Evolutionary conservation across 1,284 basidiomycete species (phyloP).

Genomic region (Cryptococcus sp.): DNA sequence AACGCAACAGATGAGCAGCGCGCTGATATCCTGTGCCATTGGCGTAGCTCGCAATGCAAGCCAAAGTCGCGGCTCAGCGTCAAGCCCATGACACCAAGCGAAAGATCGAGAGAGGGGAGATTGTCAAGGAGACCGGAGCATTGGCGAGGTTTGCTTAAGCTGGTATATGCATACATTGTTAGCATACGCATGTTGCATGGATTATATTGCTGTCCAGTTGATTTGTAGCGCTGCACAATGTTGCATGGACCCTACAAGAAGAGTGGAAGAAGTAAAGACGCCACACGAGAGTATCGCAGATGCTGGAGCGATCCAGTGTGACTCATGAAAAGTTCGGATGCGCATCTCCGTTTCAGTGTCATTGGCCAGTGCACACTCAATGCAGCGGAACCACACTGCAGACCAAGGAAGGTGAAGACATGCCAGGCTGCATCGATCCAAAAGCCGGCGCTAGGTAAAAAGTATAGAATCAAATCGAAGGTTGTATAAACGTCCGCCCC

Average conservation of each 20-base stretch:
- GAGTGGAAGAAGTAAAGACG: too few relatives aligned
- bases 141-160: conserved; percentile 33
- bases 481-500: conserved; percentile 1
- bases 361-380: too few relatives aligned
- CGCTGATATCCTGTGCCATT: neutral
- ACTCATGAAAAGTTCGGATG: too few relatives aligned
- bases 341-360: too few relatives aligned
- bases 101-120: conserved; percentile 29
- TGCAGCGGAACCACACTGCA: neutral
- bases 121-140: conserved; percentile 33
- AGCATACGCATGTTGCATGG: too few relatives aligned
- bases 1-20: neutral
- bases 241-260: too few relatives aligned
- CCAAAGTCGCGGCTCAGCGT: conserved; percentile 38
- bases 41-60: conserved; percentile 46
- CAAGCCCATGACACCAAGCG: conserved; percentile 30
- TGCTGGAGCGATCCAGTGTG: too few relatives aligned
- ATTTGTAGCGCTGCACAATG: too few relatives aligned
- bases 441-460: conserved; percentile 20
- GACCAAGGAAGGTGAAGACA: conserved; percentile 2
- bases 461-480: conserved; percentile 27
- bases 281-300: too few relatives aligned
- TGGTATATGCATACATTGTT: neutral
- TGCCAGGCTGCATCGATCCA: conserved; percentile 19
- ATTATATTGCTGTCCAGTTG: too few relatives aligned